These are phyloP conservation scores for Aspergillus avenaceus DNA, from an alignment of 495 filamentous ascomycete species.

Conservation along the genomic window DNA sequence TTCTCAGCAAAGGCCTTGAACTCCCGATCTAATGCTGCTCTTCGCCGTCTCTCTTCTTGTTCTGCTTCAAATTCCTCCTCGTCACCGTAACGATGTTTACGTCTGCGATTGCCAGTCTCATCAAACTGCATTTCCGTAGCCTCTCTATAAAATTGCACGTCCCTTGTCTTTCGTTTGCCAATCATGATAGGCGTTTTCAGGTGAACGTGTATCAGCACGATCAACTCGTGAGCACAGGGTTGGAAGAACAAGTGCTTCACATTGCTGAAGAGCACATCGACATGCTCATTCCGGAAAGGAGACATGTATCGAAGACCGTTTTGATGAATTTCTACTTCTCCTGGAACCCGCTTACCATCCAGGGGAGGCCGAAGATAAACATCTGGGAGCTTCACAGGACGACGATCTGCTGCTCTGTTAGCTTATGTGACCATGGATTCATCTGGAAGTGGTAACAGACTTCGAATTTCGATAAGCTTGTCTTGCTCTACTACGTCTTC, in stretches of 20 bases:
- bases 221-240: conserved; percentile 89
- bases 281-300: conserved; percentile 73
- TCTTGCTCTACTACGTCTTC: conserved; percentile 99
- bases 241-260: conserved; percentile 99
- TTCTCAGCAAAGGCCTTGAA: conserved; percentile 98
- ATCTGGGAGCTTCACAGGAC: conserved; percentile 80
- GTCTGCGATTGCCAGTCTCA: conserved; percentile 95
- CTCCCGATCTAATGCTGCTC: conserved; percentile 86
- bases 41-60: conserved; percentile 88
- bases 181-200: conserved; percentile 98
- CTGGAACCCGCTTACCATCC: conserved; percentile 93
- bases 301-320: conserved; percentile 97
- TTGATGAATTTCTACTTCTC: conserved; percentile 94
- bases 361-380: conserved; percentile 90
- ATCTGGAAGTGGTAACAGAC: conserved; percentile 42
- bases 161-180: conserved; percentile 97
- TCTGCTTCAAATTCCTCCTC: conserved; percentile 99
- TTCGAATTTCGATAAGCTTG: conserved; percentile 87
- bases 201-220: conserved; percentile 97
- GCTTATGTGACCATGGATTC: not conserved
- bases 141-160: conserved; percentile 97
- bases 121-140: conserved; percentile 99
- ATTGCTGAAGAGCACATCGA: conserved; percentile 97
- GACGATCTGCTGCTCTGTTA: conserved; percentile 58
- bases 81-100: conserved; percentile 97